Conservation (phyloP, 441 rosid species). For the Viola pubescens region DNA sequence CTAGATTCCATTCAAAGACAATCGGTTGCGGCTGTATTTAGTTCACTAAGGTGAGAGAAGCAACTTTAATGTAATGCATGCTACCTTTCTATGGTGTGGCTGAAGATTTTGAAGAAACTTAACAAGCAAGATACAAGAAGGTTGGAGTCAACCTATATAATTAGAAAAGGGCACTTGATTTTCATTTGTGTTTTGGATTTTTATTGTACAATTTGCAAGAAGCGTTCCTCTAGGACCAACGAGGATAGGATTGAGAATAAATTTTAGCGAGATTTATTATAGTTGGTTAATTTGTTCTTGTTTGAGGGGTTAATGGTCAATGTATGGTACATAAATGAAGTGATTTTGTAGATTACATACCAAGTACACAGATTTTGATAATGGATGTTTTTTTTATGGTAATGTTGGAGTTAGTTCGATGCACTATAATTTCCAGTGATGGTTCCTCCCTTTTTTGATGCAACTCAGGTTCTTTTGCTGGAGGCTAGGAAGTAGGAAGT, state of each 20-base stretch:
- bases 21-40: conserved; percentile 26
- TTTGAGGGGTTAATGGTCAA: not conserved
- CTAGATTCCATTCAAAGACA: conserved; percentile 39
- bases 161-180: not conserved
- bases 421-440: not conserved
- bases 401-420: not conserved
- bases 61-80: conserved; percentile 2
- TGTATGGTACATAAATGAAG: not conserved
- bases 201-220: conserved; percentile 7
- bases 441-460: not conserved
- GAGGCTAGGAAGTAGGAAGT: conserved; percentile 24
- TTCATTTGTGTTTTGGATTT: not conserved
- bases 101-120: conserved; percentile 13
- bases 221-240: not conserved
- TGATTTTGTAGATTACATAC: too few relatives aligned
- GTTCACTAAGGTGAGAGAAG: conserved; percentile 1
- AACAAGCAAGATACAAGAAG: not conserved
- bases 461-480: conserved; percentile 26
- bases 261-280: not conserved
- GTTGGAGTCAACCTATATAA: conserved; percentile 2
- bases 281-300: not conserved
- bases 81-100: not conserved
- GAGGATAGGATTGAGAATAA: conserved; percentile 1
- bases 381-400: not conserved
- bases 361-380: too few relatives aligned